Percentiles rank a stretch among this genome's conserved stretches.
These are phyloP conservation scores for Lenzites betulinus DNA, from an alignment of 768 basidiomycete species.

Conservation along the genomic window DNA sequence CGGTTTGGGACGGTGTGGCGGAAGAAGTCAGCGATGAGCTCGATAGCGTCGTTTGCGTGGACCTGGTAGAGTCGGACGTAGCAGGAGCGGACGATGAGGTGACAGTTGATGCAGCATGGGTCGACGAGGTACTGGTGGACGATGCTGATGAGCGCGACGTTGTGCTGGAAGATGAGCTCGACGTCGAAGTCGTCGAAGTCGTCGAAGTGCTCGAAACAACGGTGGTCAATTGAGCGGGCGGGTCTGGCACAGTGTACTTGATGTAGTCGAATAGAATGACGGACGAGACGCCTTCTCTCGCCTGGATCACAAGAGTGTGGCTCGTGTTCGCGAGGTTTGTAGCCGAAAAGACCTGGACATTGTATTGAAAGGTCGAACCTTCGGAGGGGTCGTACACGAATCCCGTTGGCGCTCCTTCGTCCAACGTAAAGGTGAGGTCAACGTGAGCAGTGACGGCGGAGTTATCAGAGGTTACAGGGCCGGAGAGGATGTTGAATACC, in stretches of 20 bases:
- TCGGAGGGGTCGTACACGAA: neutral
- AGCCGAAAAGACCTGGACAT: neutral
- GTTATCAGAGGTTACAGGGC: neutral
- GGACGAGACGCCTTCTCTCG: neutral
- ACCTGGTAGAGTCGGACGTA: too few relatives aligned
- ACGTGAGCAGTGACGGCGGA: neutral
- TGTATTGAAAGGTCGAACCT: slow-evolving; percentile 2
- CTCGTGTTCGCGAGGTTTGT: neutral
- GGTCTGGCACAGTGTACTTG: slow-evolving; percentile 5
- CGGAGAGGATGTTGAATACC: slow-evolving; percentile 11
- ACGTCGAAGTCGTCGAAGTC: neutral
- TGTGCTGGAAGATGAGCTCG: neutral
- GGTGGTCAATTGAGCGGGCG: neutral
- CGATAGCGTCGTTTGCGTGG: neutral
- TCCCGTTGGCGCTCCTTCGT: neutral
- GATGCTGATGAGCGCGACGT: neutral
- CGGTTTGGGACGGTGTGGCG: too few relatives aligned
- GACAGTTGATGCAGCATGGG: neutral
- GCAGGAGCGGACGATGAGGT: neutral
- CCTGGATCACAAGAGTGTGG: slow-evolving; percentile 3
- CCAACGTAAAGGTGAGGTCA: slow-evolving; percentile 11
- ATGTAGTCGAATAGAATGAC: slow-evolving; percentile 11
- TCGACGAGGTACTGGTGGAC: neutral
- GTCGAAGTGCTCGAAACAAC: neutral
- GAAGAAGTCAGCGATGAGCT: neutral